These are phyloP conservation scores for Darksidea phi DNA, from an alignment of 495 filamentous ascomycete species.

Conservation along the genomic window DNA sequence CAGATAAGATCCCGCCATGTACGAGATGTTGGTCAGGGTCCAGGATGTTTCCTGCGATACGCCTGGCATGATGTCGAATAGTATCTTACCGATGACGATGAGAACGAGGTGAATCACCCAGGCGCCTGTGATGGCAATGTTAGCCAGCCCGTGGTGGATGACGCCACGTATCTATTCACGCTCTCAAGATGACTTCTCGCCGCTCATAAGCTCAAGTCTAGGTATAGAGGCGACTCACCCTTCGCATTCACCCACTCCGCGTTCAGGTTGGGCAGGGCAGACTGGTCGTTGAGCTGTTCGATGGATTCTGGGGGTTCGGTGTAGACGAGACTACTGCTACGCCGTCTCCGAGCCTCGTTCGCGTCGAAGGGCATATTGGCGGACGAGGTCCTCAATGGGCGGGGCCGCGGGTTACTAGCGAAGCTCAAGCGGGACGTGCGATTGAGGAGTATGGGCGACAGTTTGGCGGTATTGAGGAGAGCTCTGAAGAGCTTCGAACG, in stretches of 20 bases:
- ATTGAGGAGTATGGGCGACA: conserved; percentile 77
- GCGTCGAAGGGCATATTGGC: conserved; percentile 56
- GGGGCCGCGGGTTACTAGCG: conserved; percentile 69
- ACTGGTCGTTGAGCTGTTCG: conserved; percentile 94
- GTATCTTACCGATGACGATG: conserved; percentile 85
- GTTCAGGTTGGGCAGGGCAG: conserved; percentile 90
- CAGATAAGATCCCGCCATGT: conserved; percentile 97
- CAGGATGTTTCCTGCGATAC: conserved; percentile 96
- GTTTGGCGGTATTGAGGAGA: conserved; percentile 68
- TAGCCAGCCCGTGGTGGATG: conserved; percentile 7
- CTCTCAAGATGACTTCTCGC: too few species aligned
- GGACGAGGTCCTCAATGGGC: conserved; percentile 53
- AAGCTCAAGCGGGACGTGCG: conserved; percentile 69
- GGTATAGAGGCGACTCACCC: conserved; percentile 57
- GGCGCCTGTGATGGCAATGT: conserved; percentile 60
- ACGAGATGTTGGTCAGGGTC: conserved; percentile 97
- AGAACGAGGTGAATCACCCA: conserved; percentile 96
- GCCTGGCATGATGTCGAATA: conserved; percentile 92
- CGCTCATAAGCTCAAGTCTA: background rate
- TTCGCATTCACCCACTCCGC: conserved; percentile 99
- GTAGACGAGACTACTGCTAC: conserved; percentile 95
- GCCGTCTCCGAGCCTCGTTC: conserved; percentile 71
- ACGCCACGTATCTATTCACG: background rate
- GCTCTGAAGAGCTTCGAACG: conserved; percentile 2
- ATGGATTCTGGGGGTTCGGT: conserved; percentile 90